Base-by-base conservation (phyloP, 371 early-diverging fungal species). In the Circinella umbellata region DNA sequence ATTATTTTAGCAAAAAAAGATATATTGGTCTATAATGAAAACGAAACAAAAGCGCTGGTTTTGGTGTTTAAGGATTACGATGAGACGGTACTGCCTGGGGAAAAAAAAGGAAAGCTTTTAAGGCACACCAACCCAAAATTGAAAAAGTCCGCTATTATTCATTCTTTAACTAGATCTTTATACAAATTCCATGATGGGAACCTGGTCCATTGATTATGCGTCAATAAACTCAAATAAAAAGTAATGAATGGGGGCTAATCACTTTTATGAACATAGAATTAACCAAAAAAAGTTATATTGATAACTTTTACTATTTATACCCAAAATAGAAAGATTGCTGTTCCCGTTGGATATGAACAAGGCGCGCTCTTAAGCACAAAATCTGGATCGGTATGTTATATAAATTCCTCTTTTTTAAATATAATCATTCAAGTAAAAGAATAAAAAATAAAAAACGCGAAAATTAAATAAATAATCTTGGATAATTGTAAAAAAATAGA, bases 181-280 rank as follows among this genome's bases (percentile, higher is more conserved):
- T 15, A 51, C 51, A 57, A 5, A 10, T 27, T 34, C 6, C 54
- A 64, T 35, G 39, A 71, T 80, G 75, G 73, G 78, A 38, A 68
- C 71, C 48, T 80, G 81, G 81, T 66, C 76, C 62, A 67, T 80
- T 13, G 78, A 80, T 70, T 80, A 76, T 72, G 72, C 76, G 57
- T 78, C 81, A 27, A 76, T 78, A 47, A 71, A 71, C 27, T 37
- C 69, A 15, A 38, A 57, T 11, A 61, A 67, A 20, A 79, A 67
- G 76, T 74, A 39, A 42, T 11, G 6, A 42, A 42, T 42, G 11
- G 42, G 6, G 1, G 27, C 2, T 27, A 27, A 27, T 27, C 2
- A 27, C 27, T 27, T 27, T 27, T 27, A 27, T 27, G 27, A 27
- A 27, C 27, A 27, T 27, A 27, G 27, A 27, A 27, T 27, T 2